phyloP scores from a whole-genome alignment of 1,284 basidiomycete genomes.

The Leccinum griseonigrum region DNA sequence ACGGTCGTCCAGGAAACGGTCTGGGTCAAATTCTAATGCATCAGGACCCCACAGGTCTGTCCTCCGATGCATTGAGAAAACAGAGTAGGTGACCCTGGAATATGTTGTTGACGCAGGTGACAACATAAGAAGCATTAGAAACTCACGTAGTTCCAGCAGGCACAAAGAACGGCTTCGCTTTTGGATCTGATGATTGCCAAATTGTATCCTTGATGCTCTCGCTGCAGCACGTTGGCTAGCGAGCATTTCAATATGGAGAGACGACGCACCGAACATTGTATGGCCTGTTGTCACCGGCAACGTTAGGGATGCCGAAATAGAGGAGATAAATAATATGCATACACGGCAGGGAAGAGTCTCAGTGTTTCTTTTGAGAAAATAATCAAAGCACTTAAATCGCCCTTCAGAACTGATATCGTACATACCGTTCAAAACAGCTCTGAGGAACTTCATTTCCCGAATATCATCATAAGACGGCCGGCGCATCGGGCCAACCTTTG shows the following conservation, averaged over 20 bases:
- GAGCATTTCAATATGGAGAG: neutral
- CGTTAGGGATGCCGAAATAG: neutral
- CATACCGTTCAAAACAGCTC: slow-evolving; percentile 60
- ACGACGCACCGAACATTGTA: slow-evolving; percentile 43
- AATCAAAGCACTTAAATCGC: neutral
- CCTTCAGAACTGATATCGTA: neutral
- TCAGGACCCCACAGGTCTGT: slow-evolving; percentile 67
- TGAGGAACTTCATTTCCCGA: slow-evolving; percentile 53
- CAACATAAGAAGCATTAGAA: neutral
- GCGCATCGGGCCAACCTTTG: slow-evolving; percentile 43
- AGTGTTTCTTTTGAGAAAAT: slow-evolving; percentile 45
- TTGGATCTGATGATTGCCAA: slow-evolving; percentile 43
- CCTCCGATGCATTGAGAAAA: slow-evolving; percentile 61
- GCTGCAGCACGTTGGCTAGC: slow-evolving; percentile 18
- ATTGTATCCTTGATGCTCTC: slow-evolving; percentile 42
- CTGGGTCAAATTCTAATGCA: slow-evolving; percentile 46
- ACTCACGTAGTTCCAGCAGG: slow-evolving; percentile 50
- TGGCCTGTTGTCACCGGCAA: slow-evolving; percentile 36
- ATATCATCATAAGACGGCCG: slow-evolving; percentile 54
- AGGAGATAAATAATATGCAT: slow-evolving; percentile 5
- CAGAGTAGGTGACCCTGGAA: slow-evolving; percentile 47
- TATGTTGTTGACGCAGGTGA: neutral
- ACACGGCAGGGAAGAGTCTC: slow-evolving; percentile 61
- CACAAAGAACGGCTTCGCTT: slow-evolving; percentile 49
- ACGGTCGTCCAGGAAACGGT: slow-evolving; percentile 46